Evolutionary conservation across 345 rosid species (phyloP), one percentile per base, ranked within the genome.

Genomic region (Pistacia integerrima): DNA sequence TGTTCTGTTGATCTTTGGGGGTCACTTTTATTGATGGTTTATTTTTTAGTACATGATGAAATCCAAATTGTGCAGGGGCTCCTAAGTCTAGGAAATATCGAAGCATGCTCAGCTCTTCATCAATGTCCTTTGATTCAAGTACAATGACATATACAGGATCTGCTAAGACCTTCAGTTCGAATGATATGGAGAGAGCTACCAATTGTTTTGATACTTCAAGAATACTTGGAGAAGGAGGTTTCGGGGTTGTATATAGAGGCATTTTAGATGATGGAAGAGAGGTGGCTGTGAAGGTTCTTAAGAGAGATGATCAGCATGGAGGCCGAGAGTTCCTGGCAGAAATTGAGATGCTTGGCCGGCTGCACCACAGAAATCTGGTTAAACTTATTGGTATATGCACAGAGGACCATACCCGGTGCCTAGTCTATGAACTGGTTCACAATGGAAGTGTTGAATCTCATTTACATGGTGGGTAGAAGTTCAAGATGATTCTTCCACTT

Each of bases 341-440:
- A 82, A 89, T 91, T 36, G 96, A 91, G 84, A 91, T 91, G 93
- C 90, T 91, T 67, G 81, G 93, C 84, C 92, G 93, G 59, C 86
- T 91, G 75, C 96, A 91, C 78, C 96, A 91, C 79, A 84, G 96
- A 73, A 91, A 91, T 79, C 80, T 91, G 38, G 96, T 91, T 56
- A 87, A 87, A 61, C 70, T 91, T 69, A 83, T 88, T 55, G 96
- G 93, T 44, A 89, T 87, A 54, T 88, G 93, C 85, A 72, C 83
- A 0, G 91, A 89, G 62, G 87, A 76, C 11, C 75, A 77, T 33
- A 64, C 60, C 17, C 90, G 90, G 16, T 87, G 96, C 83, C 82
- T 91, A 7, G 89, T 91, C 64, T 91, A 89, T 67, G 96, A 89
- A 84, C 93, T 89, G 57, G 84, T 91, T 64, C 91, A 90, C 0